Evolutionary conservation across 2,329 filamentous ascomycete species (phyloP).

Genomic region (Xylariaceae sp.): DNA sequence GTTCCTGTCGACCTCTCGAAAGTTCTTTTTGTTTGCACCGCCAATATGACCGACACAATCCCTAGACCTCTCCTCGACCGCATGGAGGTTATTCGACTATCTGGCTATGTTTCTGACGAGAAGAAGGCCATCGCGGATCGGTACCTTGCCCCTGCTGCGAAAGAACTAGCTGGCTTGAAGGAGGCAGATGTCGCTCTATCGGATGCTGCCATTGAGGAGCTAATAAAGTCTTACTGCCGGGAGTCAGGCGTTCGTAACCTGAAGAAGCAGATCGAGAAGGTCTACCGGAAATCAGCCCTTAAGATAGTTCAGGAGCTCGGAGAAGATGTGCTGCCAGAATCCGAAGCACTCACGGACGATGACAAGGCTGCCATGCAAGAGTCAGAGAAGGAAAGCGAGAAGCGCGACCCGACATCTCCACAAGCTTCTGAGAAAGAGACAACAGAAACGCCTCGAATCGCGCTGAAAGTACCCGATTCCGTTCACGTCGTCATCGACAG

Average conservation of each 20-base stretch:
- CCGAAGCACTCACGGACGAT: slow-evolving; percentile 77
- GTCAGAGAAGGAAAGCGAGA: slow-evolving; percentile 63
- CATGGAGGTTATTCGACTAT: slow-evolving; percentile 96
- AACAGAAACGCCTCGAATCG: slow-evolving; percentile 67
- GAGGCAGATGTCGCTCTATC: slow-evolving; percentile 85
- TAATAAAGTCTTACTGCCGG: slow-evolving; percentile 98
- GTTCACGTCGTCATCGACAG: slow-evolving; percentile 85
- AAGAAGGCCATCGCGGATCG: slow-evolving; percentile 97
- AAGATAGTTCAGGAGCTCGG: slow-evolving; percentile 96
- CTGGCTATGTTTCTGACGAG: slow-evolving; percentile 94
- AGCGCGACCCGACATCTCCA: slow-evolving; percentile 33
- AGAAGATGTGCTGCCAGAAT: slow-evolving; percentile 75
- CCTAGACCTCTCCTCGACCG: slow-evolving; percentile 88
- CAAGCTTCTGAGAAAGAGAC: slow-evolving; percentile 55
- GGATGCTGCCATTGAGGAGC: slow-evolving; percentile 84
- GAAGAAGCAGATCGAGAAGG: slow-evolving; percentile 99
- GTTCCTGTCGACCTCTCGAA: slow-evolving; percentile 96
- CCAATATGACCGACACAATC: slow-evolving; percentile 98
- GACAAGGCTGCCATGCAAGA: slow-evolving; percentile 74
- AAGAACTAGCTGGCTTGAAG: slow-evolving; percentile 86
- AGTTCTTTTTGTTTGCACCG: slow-evolving; percentile 96
- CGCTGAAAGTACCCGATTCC: slow-evolving; percentile 76
- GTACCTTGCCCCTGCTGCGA: slow-evolving; percentile 91
- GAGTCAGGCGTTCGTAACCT: slow-evolving; percentile 96
- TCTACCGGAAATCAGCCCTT: slow-evolving; percentile 93